These are phyloP conservation scores for Salix brachista DNA, from an alignment of 345 rosid genomes.

Conservation along the genomic window DNA sequence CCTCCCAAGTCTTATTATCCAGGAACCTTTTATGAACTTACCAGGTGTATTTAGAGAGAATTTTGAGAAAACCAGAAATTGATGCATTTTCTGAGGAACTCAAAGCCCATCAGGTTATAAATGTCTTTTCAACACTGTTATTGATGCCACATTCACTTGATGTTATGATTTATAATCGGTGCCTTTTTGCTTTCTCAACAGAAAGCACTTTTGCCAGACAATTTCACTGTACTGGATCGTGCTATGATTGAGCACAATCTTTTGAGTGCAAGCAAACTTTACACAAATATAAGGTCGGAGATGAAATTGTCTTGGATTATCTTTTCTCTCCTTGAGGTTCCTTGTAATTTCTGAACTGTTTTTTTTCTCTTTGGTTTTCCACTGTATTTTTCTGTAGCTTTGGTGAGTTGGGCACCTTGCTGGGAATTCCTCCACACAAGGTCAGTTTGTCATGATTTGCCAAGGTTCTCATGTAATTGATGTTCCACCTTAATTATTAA, in stretches of 20 bases:
- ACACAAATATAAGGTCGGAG: slow-evolving; percentile 83
- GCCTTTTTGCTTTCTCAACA: slow-evolving; percentile 30
- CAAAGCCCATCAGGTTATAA: slow-evolving; percentile 83
- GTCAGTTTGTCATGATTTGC: slow-evolving; percentile 21
- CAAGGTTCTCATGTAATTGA: not conserved
- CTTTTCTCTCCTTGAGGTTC: not conserved
- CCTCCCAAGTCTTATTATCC: not conserved
- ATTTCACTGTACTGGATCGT: slow-evolving; percentile 89
- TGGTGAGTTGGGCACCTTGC: slow-evolving; percentile 91
- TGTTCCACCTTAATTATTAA: not conserved
- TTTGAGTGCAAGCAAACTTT: slow-evolving; percentile 92
- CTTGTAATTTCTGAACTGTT: not conserved
- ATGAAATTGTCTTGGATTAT: slow-evolving; percentile 4
- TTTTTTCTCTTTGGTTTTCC: slow-evolving; percentile 6
- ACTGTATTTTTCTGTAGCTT: slow-evolving; percentile 44
- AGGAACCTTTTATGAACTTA: slow-evolving; percentile 15
- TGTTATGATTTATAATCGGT: not conserved
- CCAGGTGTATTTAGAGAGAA: slow-evolving; percentile 93
- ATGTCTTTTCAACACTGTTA: slow-evolving; percentile 4
- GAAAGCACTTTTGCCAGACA: slow-evolving; percentile 94
- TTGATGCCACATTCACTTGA: slow-evolving; percentile 2
- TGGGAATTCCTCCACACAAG: slow-evolving; percentile 91
- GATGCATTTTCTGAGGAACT: slow-evolving; percentile 91
- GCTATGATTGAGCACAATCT: slow-evolving; percentile 99
- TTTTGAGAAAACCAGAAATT: slow-evolving; percentile 89